Evolutionary conservation across 768 basidiomycete species (phyloP).

Genomic region (Crassisporium funariophilum): DNA sequence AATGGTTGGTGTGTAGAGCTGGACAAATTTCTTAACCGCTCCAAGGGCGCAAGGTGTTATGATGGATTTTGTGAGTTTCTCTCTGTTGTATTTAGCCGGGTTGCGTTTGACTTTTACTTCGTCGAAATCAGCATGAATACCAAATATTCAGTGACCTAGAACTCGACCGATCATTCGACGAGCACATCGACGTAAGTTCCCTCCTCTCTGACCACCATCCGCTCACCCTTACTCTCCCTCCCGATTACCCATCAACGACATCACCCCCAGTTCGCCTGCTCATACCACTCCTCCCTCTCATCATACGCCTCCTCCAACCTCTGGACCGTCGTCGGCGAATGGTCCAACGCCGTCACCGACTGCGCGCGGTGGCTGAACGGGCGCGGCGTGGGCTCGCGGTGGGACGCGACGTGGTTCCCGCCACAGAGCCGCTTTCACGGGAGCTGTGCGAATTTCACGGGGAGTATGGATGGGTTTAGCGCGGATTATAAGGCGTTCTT

Average conservation of each 20-base stretch:
- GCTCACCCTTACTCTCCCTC: neutral
- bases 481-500: slow-evolving; percentile 63
- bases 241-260: neutral
- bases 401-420: slow-evolving; percentile 59
- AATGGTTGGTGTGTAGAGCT: slow-evolving; percentile 40
- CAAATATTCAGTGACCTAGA: slow-evolving; percentile 69
- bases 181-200: slow-evolving; percentile 56
- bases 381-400: slow-evolving; percentile 66
- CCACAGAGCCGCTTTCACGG: slow-evolving; percentile 51
- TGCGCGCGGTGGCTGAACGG: slow-evolving; percentile 84
- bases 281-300: slow-evolving; percentile 44
- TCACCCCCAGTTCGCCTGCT: slow-evolving; percentile 53
- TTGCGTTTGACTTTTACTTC: slow-evolving; percentile 1
- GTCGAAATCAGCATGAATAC: slow-evolving; percentile 58
- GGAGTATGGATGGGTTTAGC: slow-evolving; percentile 58
- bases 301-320: slow-evolving; percentile 54
- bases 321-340: slow-evolving; percentile 82
- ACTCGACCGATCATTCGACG: slow-evolving; percentile 51
- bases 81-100: neutral
- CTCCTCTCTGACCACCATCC: neutral
- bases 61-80: slow-evolving; percentile 60
- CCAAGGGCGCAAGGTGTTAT: slow-evolving; percentile 57
- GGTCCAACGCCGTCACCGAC: slow-evolving; percentile 73
- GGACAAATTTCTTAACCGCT: slow-evolving; percentile 58
- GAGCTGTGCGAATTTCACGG: slow-evolving; percentile 64